A percentile compares a stretch with the other conserved stretches of the same genome.
phyloP scores from a whole-genome alignment of 2,329 filamentous ascomycete genomes.

The Alternaria metachromatica region DNA sequence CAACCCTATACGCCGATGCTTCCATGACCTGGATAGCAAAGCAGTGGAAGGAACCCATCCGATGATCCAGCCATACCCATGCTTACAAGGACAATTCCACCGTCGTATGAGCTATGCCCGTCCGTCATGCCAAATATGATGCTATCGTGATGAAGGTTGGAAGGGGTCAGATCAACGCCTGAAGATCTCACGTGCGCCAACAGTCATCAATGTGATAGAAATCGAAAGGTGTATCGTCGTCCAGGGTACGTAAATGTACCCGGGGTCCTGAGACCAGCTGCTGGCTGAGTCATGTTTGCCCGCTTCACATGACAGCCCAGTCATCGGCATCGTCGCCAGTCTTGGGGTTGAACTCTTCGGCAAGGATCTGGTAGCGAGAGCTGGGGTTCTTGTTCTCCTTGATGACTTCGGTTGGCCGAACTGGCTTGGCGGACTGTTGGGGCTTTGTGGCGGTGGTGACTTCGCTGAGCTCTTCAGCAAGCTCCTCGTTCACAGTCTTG shows the following conservation, averaged over 20 bases:
- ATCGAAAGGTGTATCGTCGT: conserved; percentile 1
- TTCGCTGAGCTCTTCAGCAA: conserved; percentile 50
- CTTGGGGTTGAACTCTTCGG: conserved; percentile 30
- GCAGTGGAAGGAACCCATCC: conserved; percentile 9
- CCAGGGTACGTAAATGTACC: not conserved
- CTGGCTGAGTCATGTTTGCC: not conserved
- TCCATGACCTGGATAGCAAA: conserved; percentile 11
- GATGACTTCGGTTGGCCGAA: conserved; percentile 30
- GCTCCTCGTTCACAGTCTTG: conserved; percentile 53
- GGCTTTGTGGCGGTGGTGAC: conserved; percentile 23
- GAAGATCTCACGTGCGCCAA: conserved; percentile 2
- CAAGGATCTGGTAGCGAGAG: conserved; percentile 40
- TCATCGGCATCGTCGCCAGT: conserved; percentile 49
- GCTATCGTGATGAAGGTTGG: not conserved
- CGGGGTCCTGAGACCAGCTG: not conserved
- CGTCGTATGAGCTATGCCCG: not conserved
- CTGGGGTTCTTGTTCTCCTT: conserved; percentile 39
- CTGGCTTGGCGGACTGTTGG: conserved; percentile 27
- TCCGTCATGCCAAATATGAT: not conserved
- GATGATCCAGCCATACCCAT: not conserved
- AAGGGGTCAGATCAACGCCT: conserved; percentile 1
- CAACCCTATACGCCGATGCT: conserved; percentile 17
- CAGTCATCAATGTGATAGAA: not conserved
- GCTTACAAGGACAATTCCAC: conserved; percentile 4
- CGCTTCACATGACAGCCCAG: conserved; percentile 49